A percentile compares a stretch with the other conserved stretches of the same genome.
phyloP scores from a whole-genome alignment of 352 stramenopile species.

The Globisporangium acanthophoron region DNA sequence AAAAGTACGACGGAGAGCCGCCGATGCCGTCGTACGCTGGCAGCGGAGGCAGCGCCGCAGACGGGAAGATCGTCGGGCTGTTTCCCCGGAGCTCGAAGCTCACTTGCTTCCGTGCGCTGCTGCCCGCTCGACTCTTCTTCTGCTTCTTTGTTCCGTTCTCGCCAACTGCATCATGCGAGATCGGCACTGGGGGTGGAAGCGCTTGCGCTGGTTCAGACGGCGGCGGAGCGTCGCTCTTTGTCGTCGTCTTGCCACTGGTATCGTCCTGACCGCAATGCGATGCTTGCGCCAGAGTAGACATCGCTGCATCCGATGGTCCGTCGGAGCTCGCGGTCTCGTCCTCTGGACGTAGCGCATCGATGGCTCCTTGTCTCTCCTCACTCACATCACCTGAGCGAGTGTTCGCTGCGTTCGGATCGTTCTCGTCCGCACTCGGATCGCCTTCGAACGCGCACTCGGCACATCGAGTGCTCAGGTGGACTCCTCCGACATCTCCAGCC shows the following conservation, averaged over 20 bases:
- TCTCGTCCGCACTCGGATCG: neutral
- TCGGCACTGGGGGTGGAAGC: constrained; percentile 3
- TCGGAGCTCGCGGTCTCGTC: neutral
- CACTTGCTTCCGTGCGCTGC: constrained; percentile 13
- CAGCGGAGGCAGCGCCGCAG: constrained; percentile 48
- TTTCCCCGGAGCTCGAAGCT: constrained; percentile 13
- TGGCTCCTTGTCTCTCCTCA: neutral
- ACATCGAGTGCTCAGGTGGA: neutral
- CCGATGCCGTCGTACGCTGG: constrained; percentile 79
- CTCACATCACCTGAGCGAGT: neutral
- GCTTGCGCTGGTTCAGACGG: neutral
- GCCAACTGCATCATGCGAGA: neutral
- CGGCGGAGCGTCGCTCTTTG: neutral
- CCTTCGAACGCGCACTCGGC: neutral
- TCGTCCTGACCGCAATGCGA: neutral
- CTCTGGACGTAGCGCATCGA: neutral
- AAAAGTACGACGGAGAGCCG: constrained; percentile 77
- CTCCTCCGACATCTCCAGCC: neutral
- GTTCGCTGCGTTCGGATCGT: neutral
- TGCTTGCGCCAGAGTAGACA: neutral
- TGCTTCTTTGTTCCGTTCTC: neutral
- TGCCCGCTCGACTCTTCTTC: neutral
- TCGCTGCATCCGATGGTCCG: too few species aligned
- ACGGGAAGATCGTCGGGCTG: constrained; percentile 15
- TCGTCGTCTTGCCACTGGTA: neutral